Percentiles rank a stretch among this genome's conserved stretches.
Conservation (phyloP, 2,329 filamentous ascomycete genomes). For the Cladosporium colombiae region DNA sequence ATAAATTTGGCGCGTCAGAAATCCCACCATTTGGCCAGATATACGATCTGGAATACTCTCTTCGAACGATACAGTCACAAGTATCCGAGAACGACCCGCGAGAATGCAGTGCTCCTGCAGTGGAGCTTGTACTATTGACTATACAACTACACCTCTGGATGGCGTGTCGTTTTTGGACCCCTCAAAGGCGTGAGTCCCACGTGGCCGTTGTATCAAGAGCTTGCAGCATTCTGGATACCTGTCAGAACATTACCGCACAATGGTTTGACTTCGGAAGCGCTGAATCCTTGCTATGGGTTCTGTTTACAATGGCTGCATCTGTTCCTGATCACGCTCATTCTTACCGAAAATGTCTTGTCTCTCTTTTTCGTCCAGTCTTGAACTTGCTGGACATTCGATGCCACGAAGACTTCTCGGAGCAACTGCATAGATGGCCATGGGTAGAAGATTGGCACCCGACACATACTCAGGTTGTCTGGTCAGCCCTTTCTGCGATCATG, state of each 20-base stretch:
- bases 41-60: slow-evolving; percentile 7
- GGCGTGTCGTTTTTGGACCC: slow-evolving; percentile 17
- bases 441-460: slow-evolving; percentile 2
- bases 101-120: background rate
- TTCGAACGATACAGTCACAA: background rate
- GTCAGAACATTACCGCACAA: background rate
- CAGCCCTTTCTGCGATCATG: background rate
- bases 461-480: background rate
- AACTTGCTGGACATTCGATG: background rate
- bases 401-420: background rate
- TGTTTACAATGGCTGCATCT: background rate
- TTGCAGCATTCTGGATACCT: background rate
- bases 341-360: background rate
- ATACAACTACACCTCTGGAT: slow-evolving; percentile 10
- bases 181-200: slow-evolving; percentile 9
- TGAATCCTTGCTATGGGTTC: slow-evolving; percentile 3
- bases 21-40: slow-evolving; percentile 13
- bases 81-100: background rate
- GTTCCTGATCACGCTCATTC: background rate
- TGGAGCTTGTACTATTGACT: background rate
- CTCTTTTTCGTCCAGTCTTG: background rate
- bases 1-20: background rate
- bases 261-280: background rate
- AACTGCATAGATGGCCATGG: slow-evolving; percentile 7
- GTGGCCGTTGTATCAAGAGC: slow-evolving; percentile 4